phyloP scores from a whole-genome alignment of 306 rosid species.

The Casuarina cunninghamiana region DNA sequence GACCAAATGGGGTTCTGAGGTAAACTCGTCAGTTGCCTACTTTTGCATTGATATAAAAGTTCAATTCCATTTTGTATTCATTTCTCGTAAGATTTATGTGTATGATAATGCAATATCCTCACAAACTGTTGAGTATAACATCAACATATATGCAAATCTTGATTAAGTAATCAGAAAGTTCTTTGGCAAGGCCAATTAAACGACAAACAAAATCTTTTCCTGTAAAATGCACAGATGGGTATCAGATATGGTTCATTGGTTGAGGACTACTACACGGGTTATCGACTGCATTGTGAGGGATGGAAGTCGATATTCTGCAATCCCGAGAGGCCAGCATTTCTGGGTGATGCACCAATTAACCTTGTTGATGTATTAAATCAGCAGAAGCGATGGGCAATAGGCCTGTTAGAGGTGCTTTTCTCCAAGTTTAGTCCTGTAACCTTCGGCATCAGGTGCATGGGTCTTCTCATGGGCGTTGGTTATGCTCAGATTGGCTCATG shows the following conservation, averaged over 20 bases:
- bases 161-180: background rate
- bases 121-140: too few relatives aligned
- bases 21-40: background rate
- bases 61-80: too few relatives aligned
- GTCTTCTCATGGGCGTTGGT: slow-evolving; percentile 35
- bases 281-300: slow-evolving; percentile 34
- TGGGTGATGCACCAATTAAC: slow-evolving; percentile 41
- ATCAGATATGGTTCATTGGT: slow-evolving; percentile 44
- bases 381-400: slow-evolving; percentile 40
- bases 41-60: too few relatives aligned
- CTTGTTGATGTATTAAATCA: slow-evolving; percentile 37
- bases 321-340: slow-evolving; percentile 39
- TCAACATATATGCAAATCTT: background rate
- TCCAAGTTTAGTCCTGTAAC: slow-evolving; percentile 40
- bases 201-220: background rate
- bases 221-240: slow-evolving; percentile 26
- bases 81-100: too few relatives aligned
- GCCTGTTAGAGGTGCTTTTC: slow-evolving; percentile 32
- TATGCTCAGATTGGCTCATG: slow-evolving; percentile 29
- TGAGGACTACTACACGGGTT: slow-evolving; percentile 40
- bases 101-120: too few relatives aligned
- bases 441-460: slow-evolving; percentile 25
- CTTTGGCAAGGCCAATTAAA: background rate
- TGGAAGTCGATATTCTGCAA: slow-evolving; percentile 42
- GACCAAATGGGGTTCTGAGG: slow-evolving; percentile 50